A percentile compares a stretch with the other conserved stretches of the same genome.
Evolutionary conservation across 176 grass and related monocot genomes (phyloP).

Genomic region (Carex littledalei): DNA sequence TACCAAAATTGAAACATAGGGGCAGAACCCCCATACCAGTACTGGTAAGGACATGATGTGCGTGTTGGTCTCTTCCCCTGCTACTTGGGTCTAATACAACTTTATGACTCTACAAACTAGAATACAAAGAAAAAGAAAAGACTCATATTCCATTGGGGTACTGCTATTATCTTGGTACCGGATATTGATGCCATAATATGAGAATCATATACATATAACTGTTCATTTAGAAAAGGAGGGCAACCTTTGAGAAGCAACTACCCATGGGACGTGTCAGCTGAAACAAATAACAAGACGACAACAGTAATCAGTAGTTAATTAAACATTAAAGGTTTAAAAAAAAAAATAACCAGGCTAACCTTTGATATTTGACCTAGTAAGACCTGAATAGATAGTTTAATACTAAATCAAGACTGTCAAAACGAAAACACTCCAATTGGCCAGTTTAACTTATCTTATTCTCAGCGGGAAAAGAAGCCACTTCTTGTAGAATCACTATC

Average conservation of each 20-base stretch:
- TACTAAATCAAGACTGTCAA: not conserved
- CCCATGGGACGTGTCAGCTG: not conserved
- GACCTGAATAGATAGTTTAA: not conserved
- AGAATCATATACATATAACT: not conserved
- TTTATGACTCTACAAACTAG: not conserved
- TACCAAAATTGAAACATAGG: not conserved
- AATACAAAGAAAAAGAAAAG: not conserved
- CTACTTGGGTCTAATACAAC: not conserved
- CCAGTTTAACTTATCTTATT: not conserved
- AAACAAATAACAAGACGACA: not conserved
- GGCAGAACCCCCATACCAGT: not conserved
- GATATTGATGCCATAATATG: not conserved
- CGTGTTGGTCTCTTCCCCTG: not conserved
- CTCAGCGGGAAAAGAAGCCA: not conserved
- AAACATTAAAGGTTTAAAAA: not conserved
- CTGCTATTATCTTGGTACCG: not conserved
- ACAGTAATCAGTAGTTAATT: not conserved
- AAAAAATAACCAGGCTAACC: not conserved
- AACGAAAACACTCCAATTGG: not conserved
- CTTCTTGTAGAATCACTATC: not conserved
- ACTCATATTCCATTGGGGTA: not conserved
- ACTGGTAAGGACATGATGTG: not conserved
- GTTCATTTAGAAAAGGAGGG: not conserved
- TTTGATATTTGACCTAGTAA: not conserved
- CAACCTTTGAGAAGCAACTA: slow-evolving; percentile 4